Percentiles rank a stretch among this genome's conserved stretches.
Conservation (phyloP, 177 flowering plant species). For the Vitis hybrid region DNA sequence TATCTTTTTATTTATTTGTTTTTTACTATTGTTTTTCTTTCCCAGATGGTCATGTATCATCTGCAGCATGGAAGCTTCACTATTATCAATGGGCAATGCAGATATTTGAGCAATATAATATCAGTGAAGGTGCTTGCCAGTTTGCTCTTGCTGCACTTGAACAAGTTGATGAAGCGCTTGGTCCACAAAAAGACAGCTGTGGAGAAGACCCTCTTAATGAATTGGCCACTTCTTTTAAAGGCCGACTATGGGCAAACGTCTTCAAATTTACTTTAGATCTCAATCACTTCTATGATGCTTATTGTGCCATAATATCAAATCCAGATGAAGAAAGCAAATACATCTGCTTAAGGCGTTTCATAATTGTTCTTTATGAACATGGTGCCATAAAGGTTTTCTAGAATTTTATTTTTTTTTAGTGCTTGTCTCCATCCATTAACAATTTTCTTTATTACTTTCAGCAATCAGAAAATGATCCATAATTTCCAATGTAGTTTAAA, state of each 20-base stretch:
- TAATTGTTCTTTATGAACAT: conserved; percentile 85
- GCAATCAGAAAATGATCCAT: neutral
- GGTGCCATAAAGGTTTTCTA: conserved; percentile 69
- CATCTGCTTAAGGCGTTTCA: conserved; percentile 88
- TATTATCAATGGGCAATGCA: conserved; percentile 98
- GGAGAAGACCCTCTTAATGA: conserved; percentile 38
- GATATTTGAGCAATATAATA: conserved; percentile 81
- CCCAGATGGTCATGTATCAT: conserved; percentile 44
- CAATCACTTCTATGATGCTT: conserved; percentile 72
- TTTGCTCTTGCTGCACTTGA: conserved; percentile 97
- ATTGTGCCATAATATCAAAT: conserved; percentile 92
- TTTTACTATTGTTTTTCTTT: conserved; percentile 1
- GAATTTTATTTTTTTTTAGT: neutral
- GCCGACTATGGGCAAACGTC: conserved; percentile 94
- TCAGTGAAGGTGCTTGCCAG: conserved; percentile 85
- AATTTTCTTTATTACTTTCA: conserved; percentile 1
- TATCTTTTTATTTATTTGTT: conserved; percentile 3
- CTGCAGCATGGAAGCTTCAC: conserved; percentile 81
- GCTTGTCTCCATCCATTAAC: neutral
- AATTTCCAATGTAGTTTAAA: neutral
- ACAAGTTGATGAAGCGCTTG: conserved; percentile 85
- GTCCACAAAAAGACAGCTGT: conserved; percentile 17
- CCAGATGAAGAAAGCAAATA: conserved; percentile 93
- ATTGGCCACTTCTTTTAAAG: conserved; percentile 59
- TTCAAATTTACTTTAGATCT: conserved; percentile 88